Percentiles rank a stretch among this genome's conserved stretches.
phyloP scores from a whole-genome alignment of 345 rosid species.

The Rhodamnia rubescens region DNA sequence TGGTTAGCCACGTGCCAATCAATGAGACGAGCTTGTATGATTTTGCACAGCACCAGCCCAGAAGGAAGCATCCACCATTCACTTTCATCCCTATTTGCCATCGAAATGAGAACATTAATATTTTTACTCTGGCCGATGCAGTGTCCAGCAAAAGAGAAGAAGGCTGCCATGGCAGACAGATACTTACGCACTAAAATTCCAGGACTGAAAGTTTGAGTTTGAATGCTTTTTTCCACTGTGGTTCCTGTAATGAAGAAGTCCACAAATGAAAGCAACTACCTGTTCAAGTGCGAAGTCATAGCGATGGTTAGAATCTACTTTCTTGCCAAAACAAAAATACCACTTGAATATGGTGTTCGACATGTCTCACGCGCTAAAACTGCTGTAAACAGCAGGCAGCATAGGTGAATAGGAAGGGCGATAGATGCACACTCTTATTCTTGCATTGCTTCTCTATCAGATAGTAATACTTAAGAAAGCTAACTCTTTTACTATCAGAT shows the following conservation, averaged over 20 bases:
- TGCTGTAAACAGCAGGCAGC: background rate
- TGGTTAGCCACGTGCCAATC: constrained; percentile 82
- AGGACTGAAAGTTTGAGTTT: constrained; percentile 61
- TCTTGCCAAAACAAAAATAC: background rate
- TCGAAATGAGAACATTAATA: background rate
- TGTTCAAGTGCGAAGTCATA: constrained; percentile 8
- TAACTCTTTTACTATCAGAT: background rate
- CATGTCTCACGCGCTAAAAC: background rate
- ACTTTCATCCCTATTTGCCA: constrained; percentile 70
- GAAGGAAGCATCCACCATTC: constrained; percentile 97
- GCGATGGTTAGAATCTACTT: background rate
- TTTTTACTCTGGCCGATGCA: background rate
- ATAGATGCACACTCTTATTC: background rate
- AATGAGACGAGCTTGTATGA: constrained; percentile 58
- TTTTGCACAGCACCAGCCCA: constrained; percentile 62
- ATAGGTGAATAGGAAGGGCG: background rate
- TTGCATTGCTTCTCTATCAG: background rate
- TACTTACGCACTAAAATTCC: constrained; percentile 90
- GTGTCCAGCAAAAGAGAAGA: background rate
- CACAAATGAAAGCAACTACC: constrained; percentile 63
- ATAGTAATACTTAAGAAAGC: background rate
- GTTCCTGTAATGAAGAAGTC: constrained; percentile 60
- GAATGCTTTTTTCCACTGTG: constrained; percentile 46
- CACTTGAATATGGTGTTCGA: background rate
- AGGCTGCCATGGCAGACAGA: background rate